Evolutionary conservation across 192 early-diverging fungal species (phyloP).

Genomic region (Pilaira anomala): DNA sequence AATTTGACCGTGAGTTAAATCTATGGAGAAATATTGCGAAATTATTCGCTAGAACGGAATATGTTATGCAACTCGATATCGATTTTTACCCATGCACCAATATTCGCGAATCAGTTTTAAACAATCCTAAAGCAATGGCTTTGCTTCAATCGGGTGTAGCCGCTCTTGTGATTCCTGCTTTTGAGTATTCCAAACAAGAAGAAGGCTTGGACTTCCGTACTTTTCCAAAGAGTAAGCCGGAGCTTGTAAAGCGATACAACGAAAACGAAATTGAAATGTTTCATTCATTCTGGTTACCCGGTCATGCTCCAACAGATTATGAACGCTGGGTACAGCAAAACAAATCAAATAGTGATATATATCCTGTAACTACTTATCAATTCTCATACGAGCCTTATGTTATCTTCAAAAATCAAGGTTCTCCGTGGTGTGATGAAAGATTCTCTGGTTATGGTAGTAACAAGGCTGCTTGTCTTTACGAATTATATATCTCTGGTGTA

Average conservation of each 20-base stretch:
- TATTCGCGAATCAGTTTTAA: constrained; percentile 38
- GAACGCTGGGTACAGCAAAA: constrained; percentile 30
- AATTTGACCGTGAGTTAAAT: constrained; percentile 58
- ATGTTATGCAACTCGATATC: constrained; percentile 57
- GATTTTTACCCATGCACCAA: constrained; percentile 56
- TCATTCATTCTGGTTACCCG: constrained; percentile 45
- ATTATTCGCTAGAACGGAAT: constrained; percentile 55
- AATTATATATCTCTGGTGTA: constrained; percentile 51
- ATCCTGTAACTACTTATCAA: constrained; percentile 47
- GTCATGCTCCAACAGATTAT: constrained; percentile 56
- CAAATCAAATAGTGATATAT: constrained; percentile 35
- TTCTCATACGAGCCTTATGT: constrained; percentile 58
- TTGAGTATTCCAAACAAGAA: constrained; percentile 48
- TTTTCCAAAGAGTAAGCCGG: constrained; percentile 45
- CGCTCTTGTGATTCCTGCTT: constrained; percentile 46
- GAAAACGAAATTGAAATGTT: constrained; percentile 51
- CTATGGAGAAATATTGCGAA: constrained; percentile 60
- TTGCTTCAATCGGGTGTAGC: constrained; percentile 32
- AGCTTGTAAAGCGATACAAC: constrained; percentile 36
- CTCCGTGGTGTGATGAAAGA: constrained; percentile 57
- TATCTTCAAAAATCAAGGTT: constrained; percentile 44
- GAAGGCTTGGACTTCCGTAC: constrained; percentile 47
- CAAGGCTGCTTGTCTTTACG: constrained; percentile 55
- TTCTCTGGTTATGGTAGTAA: constrained; percentile 60
- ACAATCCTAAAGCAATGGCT: constrained; percentile 34